These are phyloP conservation scores for Emmonsiellopsis sp. DNA, from an alignment of 2,329 filamentous ascomycete species.

Conservation along the genomic window DNA sequence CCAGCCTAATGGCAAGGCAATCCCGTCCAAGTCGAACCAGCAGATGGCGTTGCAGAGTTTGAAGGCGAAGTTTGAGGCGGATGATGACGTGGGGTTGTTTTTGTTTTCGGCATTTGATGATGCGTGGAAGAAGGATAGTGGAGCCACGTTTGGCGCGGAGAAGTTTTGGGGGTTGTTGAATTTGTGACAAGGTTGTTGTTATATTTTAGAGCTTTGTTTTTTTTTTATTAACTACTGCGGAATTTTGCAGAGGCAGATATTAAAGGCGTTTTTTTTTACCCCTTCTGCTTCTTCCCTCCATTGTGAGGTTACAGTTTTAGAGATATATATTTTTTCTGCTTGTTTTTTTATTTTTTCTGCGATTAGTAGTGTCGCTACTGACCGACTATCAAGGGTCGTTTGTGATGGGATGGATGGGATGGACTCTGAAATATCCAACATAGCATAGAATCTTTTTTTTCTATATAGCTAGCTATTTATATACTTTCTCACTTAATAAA, in stretches of 20 bases:
- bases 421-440: no score
- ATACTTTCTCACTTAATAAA: no score
- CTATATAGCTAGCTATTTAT: no score
- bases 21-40: constrained; percentile 61
- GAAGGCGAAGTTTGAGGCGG: constrained; percentile 44
- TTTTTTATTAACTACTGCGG: background rate
- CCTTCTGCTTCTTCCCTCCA: no score
- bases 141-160: constrained; percentile 59
- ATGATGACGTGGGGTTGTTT: constrained; percentile 42
- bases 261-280: background rate
- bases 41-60: constrained; percentile 55
- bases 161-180: constrained; percentile 60
- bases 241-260: background rate
- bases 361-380: no score
- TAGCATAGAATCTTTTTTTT: no score
- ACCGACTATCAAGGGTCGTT: no score
- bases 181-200: background rate
- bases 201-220: background rate
- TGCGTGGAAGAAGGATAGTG: constrained; percentile 60
- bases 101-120: constrained; percentile 76
- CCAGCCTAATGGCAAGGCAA: constrained; percentile 53
- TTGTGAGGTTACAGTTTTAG: no score
- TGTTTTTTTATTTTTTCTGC: no score
- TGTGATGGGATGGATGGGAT: no score
- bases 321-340: no score